A percentile compares a stretch with the other conserved stretches of the same genome.
Evolutionary conservation across 176 grass and related monocot genomes (phyloP).

Genomic region (Puccinellia tenuiflora): DNA sequence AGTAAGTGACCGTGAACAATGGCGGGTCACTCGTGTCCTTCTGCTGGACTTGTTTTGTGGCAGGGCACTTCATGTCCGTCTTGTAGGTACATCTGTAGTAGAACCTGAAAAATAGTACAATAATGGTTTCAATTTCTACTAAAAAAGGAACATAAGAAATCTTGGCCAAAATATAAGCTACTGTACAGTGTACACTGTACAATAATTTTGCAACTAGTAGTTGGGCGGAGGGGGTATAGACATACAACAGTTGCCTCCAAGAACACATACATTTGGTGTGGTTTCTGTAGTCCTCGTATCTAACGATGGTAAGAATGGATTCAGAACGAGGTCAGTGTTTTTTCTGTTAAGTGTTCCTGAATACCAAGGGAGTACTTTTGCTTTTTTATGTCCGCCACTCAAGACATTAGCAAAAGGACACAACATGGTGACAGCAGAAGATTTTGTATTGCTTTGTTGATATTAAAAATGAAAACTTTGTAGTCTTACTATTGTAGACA

Average conservation of each 20-base stretch:
- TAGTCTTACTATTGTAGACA: background rate
- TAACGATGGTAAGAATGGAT: background rate
- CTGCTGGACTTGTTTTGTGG: constrained; percentile 55
- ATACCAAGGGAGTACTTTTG: background rate
- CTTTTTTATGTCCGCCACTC: constrained; percentile 1
- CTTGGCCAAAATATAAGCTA: background rate
- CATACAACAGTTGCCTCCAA: background rate
- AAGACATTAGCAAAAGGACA: background rate
- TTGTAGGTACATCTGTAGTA: constrained; percentile 69
- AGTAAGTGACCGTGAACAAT: constrained; percentile 43
- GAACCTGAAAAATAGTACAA: constrained; percentile 32
- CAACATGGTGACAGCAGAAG: background rate
- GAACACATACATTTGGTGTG: background rate
- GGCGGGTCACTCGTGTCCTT: constrained; percentile 41
- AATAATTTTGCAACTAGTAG: no score
- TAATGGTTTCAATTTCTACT: background rate
- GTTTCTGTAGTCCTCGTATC: background rate
- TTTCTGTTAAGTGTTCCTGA: background rate
- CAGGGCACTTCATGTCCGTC: constrained; percentile 51
- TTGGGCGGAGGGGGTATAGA: no score
- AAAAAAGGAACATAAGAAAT: background rate
- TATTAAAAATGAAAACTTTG: background rate
- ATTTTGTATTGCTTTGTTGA: background rate
- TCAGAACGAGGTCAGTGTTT: background rate
- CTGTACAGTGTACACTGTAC: no score